phyloP scores from a whole-genome alignment of 1,284 basidiomycete genomes.

The Fistulina hepatica region DNA sequence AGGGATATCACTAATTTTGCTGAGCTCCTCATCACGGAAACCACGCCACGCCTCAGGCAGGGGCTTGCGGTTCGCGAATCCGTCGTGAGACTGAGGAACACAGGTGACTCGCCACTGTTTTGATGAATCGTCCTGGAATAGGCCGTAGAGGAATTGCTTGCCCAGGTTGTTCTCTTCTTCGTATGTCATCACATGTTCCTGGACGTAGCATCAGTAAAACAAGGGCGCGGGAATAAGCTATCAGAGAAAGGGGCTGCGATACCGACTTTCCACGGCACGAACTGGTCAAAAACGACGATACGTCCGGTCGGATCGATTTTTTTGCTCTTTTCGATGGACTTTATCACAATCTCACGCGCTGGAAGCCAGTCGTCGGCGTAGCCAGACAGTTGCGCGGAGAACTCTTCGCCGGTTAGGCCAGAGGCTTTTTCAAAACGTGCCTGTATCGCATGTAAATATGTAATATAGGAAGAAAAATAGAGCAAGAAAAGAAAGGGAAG shows the following conservation, averaged over 20 bases:
- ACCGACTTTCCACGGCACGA: slow-evolving; percentile 79
- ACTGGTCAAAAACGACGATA: slow-evolving; percentile 76
- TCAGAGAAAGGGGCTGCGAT: background rate
- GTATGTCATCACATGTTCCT: slow-evolving; percentile 90
- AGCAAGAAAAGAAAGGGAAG: slow-evolving; percentile 1
- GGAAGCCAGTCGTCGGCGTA: slow-evolving; percentile 89
- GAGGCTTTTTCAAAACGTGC: slow-evolving; percentile 74
- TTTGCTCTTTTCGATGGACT: slow-evolving; percentile 54
- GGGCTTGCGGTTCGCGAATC: slow-evolving; percentile 86
- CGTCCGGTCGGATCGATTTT: slow-evolving; percentile 62
- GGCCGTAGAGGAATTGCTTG: slow-evolving; percentile 62
- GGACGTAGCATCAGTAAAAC: background rate
- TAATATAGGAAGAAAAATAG: background rate
- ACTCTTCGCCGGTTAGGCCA: slow-evolving; percentile 77
- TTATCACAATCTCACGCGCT: slow-evolving; percentile 73
- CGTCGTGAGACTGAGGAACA: slow-evolving; percentile 73
- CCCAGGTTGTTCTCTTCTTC: slow-evolving; percentile 48
- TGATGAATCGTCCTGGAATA: slow-evolving; percentile 80
- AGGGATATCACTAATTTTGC: slow-evolving; percentile 64
- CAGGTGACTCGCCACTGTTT: slow-evolving; percentile 92
- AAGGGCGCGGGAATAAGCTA: slow-evolving; percentile 5
- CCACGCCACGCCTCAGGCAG: slow-evolving; percentile 93
- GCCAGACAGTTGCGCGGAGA: slow-evolving; percentile 72
- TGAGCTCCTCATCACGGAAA: slow-evolving; percentile 75
- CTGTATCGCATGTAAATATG: slow-evolving; percentile 28